phyloP scores from a whole-genome alignment of 2,329 filamentous ascomycete species.

The Pleochaeta shiraiana region DNA sequence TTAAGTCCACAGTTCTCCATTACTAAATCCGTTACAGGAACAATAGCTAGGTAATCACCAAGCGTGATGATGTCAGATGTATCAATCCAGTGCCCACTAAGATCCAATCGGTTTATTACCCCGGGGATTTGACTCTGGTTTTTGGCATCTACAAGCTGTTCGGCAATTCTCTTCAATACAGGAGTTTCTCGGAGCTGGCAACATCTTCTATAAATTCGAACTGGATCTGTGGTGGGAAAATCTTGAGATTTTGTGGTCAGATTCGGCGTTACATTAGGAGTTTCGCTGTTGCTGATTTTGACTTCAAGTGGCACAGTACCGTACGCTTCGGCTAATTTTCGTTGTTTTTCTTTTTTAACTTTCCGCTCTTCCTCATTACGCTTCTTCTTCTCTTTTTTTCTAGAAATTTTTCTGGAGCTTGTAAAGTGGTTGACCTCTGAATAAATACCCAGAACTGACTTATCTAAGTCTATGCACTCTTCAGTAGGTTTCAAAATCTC shows the following conservation, averaged over 20 bases:
- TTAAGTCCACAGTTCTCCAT: constrained; percentile 72
- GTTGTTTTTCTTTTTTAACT: constrained; percentile 74
- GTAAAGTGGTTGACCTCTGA: constrained; percentile 11
- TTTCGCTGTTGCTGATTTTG: constrained; percentile 43
- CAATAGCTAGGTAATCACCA: constrained; percentile 83
- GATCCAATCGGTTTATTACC: constrained; percentile 61
- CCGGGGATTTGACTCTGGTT: constrained; percentile 41
- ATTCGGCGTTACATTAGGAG: constrained; percentile 19
- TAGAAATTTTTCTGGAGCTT: constrained; percentile 22
- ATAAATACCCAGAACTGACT: constrained; percentile 15
- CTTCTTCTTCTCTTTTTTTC: constrained; percentile 94
- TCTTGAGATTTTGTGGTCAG: constrained; percentile 31
- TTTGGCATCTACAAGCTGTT: constrained; percentile 57
- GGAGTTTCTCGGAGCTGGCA: constrained; percentile 87
- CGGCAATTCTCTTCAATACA: constrained; percentile 75
- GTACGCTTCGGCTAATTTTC: constrained; percentile 68
- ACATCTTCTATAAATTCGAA: constrained; percentile 81
- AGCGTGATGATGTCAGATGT: constrained; percentile 68
- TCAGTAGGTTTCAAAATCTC: constrained; percentile 11
- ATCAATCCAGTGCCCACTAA: constrained; percentile 68
- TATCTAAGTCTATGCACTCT: constrained; percentile 7
- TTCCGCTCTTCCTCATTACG: constrained; percentile 82
- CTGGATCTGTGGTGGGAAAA: constrained; percentile 69
- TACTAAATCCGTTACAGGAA: constrained; percentile 69
- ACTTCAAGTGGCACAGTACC: constrained; percentile 73